Evolutionary conservation across 257 asterid species (phyloP), one percentile per base, ranked within the genome.

Genomic region (Solanum acaule): DNA sequence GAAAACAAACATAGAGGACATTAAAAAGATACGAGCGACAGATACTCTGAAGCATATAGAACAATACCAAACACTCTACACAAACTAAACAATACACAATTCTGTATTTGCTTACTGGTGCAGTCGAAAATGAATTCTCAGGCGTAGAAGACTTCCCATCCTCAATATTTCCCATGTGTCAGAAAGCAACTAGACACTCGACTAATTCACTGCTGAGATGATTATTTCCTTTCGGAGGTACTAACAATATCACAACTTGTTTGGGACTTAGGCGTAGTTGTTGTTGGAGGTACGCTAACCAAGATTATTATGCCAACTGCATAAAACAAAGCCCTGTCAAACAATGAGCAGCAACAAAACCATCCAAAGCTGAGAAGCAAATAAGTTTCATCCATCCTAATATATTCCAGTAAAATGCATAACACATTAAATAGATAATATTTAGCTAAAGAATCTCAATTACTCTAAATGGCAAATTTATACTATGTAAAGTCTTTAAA

Each of bases 101-200:
- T 8, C 40, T 29, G 86, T 29, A 81, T 81, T 44, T 63, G 85
- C 98, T 89, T 91, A 96, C 98, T 90, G 16, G 81, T 40, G 94
- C 90, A 37, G 92, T 92, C 13, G 97, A 73, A 91, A 96, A 90
- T 38, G 93, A 42, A 78, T 94, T 95, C 88, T 95, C 98, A 56
- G 94, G 88, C 89, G 91, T 94, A 86, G 94, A 79, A 72, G 91
- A 89, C 87, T 95, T 97, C 42, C 49, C 86, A 15, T 96, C 97
- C 78, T 95, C 98, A 35, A 92, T 92, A 90, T 88, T 95, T 89
- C 98, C 99, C 99, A 96, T 97, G 87, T 46, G 70, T 73, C 37
- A 83, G 31, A 83, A 46, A 70, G 87, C 46, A 87, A 49, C 84
- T 15, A 18, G 22, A 86, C 22, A 27, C 29, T 42, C 49, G 16